phyloP scores from a whole-genome alignment of 2,329 filamentous ascomycete genomes.

The Cladobotryum mycophilum region DNA sequence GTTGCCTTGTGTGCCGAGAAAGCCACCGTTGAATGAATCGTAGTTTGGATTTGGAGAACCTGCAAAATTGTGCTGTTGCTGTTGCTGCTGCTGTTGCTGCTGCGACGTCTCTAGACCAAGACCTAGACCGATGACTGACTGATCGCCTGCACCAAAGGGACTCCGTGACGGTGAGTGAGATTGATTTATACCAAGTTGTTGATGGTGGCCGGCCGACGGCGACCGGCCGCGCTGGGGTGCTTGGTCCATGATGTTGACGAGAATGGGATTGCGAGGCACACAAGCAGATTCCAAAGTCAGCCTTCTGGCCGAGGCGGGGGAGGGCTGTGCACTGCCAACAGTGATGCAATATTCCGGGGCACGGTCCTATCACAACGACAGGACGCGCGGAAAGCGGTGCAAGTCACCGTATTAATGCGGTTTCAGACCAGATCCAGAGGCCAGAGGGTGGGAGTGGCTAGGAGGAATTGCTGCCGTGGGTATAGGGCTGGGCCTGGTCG shows the following conservation, averaged over 20 bases:
- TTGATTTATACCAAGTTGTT: constrained; percentile 60
- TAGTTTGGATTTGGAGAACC: constrained; percentile 27
- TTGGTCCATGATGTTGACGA: constrained; percentile 34
- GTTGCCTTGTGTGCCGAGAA: constrained; percentile 40
- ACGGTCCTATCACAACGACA: constrained; percentile 12
- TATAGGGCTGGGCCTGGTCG: constrained; percentile 11
- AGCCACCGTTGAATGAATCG: constrained; percentile 42
- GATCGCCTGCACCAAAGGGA: constrained; percentile 43
- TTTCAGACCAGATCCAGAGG: constrained; percentile 10
- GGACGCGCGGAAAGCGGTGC: constrained; percentile 11
- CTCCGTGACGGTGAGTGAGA: constrained; percentile 58
- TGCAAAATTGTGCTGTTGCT: constrained; percentile 26
- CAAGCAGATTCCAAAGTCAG: constrained; percentile 34
- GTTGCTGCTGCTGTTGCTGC: constrained; percentile 33
- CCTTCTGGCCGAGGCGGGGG: constrained; percentile 39
- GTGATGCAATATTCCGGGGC: constrained; percentile 17
- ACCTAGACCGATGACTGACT: constrained; percentile 34
- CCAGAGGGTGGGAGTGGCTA: constrained; percentile 7
- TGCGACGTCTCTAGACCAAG: constrained; percentile 55
- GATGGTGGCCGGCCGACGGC: constrained; percentile 52
- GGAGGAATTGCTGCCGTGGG: constrained; percentile 8
- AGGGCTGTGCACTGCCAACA: constrained; percentile 20
- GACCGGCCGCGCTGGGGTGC: constrained; percentile 49
- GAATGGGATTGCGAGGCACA: constrained; percentile 31
- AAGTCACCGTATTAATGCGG: constrained; percentile 8